Percentiles rank a stretch among this genome's conserved stretches.
These are phyloP conservation scores for Jamesozyma hellenica DNA, from an alignment of 805 yeast genomes.

Conservation along the genomic window DNA sequence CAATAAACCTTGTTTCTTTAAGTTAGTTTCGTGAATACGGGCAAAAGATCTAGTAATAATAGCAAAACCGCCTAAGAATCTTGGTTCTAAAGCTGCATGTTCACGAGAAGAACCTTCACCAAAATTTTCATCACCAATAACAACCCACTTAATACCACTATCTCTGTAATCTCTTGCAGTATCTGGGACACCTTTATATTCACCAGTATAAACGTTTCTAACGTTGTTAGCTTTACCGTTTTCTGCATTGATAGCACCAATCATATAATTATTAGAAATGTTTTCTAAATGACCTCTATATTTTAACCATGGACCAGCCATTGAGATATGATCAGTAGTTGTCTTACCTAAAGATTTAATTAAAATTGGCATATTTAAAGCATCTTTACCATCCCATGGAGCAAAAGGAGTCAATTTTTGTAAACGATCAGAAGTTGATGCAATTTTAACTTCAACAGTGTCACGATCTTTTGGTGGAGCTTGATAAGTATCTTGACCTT, in stretches of 20 bases:
- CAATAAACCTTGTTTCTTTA: slow-evolving; percentile 97
- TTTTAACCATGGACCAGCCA: slow-evolving; percentile 99
- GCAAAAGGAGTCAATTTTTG: slow-evolving; percentile 89
- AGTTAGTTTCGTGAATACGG: slow-evolving; percentile 97
- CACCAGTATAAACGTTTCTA: slow-evolving; percentile 85
- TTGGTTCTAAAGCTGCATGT: slow-evolving; percentile 99
- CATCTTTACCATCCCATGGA: slow-evolving; percentile 95
- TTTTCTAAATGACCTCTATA: slow-evolving; percentile 99
- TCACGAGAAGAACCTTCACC: slow-evolving; percentile 99
- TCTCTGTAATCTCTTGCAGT: slow-evolving; percentile 93
- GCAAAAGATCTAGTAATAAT: slow-evolving; percentile 97
- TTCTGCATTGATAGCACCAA: slow-evolving; percentile 97
- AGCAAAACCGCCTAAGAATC: slow-evolving; percentile 97
- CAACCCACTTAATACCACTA: slow-evolving; percentile 89
- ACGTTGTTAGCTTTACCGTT: slow-evolving; percentile 89
- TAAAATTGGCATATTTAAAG: slow-evolving; percentile 78
- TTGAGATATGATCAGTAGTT: slow-evolving; percentile 97
- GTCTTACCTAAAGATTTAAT: slow-evolving; percentile 96
- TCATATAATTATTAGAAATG: slow-evolving; percentile 98
- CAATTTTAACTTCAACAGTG: slow-evolving; percentile 58
- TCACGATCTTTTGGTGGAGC: slow-evolving; percentile 90
- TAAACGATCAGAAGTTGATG: slow-evolving; percentile 92
- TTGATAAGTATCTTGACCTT: slow-evolving; percentile 92
- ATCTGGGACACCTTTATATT: slow-evolving; percentile 91
- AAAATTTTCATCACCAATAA: slow-evolving; percentile 95